Percentiles rank a stretch among this genome's conserved stretches.
phyloP scores from a whole-genome alignment of 176 grass and related monocot genomes.

The Triticum turgidum region DNA sequence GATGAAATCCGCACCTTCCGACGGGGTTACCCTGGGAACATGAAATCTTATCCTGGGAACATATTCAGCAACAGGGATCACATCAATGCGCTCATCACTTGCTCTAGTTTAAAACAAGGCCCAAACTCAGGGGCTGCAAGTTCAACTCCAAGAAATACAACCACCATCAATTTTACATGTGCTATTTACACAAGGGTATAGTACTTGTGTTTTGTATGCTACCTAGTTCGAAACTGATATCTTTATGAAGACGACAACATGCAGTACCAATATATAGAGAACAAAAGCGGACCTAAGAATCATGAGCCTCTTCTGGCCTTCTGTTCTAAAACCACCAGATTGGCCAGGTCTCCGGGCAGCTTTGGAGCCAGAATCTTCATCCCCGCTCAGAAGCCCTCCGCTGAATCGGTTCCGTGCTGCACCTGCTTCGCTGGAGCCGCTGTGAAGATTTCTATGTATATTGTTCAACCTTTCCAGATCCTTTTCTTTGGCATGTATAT shows the following conservation, averaged over 20 bases:
- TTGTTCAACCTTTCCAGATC: conserved; percentile 72
- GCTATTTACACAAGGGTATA: conserved; percentile 26
- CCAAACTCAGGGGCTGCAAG: not conserved
- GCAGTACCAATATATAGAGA: conserved; percentile 83
- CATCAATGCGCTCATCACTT: not conserved
- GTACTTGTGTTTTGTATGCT: not conserved
- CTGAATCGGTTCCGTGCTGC: conserved; percentile 46
- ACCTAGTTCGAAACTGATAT: conserved; percentile 62
- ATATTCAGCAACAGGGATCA: not conserved
- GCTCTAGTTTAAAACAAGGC: not conserved
- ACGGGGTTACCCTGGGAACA: too few relatives aligned
- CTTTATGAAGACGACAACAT: conserved; percentile 82
- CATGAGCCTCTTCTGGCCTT: conserved; percentile 66
- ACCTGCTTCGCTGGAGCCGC: conserved; percentile 36
- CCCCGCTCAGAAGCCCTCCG: conserved; percentile 25
- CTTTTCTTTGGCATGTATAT: conserved; percentile 74
- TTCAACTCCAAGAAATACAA: not conserved
- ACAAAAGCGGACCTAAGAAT: conserved; percentile 81
- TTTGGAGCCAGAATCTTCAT: conserved; percentile 46
- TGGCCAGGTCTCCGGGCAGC: conserved; percentile 32
- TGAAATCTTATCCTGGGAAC: not conserved
- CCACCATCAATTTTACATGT: not conserved
- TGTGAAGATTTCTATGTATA: conserved; percentile 39
- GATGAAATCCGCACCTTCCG: too few relatives aligned
- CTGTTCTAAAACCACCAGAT: conserved; percentile 38